phyloP scores from a whole-genome alignment of 139 green algal species.

The Mesotaenium endlicherianum region DNA sequence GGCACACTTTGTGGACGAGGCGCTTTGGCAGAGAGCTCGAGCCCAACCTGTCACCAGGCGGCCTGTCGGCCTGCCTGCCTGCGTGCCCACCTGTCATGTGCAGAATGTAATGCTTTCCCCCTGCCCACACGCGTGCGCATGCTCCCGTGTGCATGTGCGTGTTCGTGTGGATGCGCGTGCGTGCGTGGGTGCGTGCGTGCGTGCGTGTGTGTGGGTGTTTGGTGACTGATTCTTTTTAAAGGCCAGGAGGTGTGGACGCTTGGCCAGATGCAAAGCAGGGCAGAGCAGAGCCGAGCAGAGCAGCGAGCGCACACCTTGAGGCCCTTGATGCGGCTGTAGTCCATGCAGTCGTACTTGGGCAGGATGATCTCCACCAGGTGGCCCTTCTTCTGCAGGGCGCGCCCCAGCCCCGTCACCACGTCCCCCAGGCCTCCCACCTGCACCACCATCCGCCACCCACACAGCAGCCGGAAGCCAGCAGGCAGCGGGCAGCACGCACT shows the following conservation, averaged over 20 bases:
- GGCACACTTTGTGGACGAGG: too few relatives aligned
- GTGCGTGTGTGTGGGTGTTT: too few relatives aligned
- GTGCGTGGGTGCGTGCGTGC: too few relatives aligned
- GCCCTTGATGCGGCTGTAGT: conserved; percentile 51
- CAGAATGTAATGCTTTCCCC: too few relatives aligned
- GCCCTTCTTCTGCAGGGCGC: conserved; percentile 54
- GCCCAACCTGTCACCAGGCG: too few relatives aligned
- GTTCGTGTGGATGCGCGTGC: background rate
- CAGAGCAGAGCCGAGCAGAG: background rate
- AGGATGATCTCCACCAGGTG: conserved; percentile 62
- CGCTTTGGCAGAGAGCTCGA: too few relatives aligned
- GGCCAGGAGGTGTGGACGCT: too few relatives aligned
- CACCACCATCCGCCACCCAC: background rate
- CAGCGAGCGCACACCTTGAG: conserved; percentile 36
- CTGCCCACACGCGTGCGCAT: background rate
- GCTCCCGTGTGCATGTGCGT: background rate
- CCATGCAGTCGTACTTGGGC: conserved; percentile 64
- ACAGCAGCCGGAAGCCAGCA: too few relatives aligned
- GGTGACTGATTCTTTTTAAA: too few relatives aligned
- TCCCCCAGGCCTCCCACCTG: conserved; percentile 62
- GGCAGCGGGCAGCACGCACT: too few relatives aligned
- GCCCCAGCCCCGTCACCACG: conserved; percentile 58
- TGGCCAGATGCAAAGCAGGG: background rate
- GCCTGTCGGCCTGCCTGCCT: too few relatives aligned
- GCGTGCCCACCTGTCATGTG: too few relatives aligned